Conservation (phyloP, 169 alveolate species). For the Plasmodium sp. region DNA sequence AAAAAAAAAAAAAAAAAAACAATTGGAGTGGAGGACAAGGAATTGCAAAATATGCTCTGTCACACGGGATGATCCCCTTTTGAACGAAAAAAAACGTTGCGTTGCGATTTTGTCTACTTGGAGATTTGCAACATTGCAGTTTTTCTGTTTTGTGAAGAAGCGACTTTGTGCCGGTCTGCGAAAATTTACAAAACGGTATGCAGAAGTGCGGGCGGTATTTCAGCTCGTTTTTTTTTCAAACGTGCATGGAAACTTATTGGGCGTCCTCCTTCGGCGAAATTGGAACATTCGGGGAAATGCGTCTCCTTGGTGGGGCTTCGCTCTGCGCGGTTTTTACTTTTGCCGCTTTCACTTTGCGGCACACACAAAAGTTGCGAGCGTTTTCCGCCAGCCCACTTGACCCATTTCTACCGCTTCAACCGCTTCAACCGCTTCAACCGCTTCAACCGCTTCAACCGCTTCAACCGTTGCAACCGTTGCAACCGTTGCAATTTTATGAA, state of each 20-base stretch:
- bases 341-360: neutral
- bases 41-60: neutral
- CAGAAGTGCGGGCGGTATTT: neutral
- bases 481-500: slow-evolving; percentile 12
- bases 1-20: neutral
- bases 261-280: neutral
- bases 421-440: neutral
- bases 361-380: neutral
- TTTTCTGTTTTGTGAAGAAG: neutral
- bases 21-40: neutral
- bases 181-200: neutral
- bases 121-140: neutral
- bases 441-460: neutral
- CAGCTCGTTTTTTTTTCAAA: neutral
- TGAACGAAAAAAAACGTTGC: neutral
- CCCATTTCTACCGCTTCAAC: neutral
- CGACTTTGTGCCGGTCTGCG: neutral
- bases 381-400: neutral
- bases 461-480: no score
- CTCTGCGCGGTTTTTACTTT: neutral
- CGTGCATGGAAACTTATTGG: neutral
- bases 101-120: neutral
- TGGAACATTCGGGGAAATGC: neutral
- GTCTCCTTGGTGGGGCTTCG: neutral
- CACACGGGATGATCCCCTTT: neutral